These are phyloP conservation scores for Tylopilus sp. DNA, from an alignment of 1,284 basidiomycete species.

Conservation along the genomic window DNA sequence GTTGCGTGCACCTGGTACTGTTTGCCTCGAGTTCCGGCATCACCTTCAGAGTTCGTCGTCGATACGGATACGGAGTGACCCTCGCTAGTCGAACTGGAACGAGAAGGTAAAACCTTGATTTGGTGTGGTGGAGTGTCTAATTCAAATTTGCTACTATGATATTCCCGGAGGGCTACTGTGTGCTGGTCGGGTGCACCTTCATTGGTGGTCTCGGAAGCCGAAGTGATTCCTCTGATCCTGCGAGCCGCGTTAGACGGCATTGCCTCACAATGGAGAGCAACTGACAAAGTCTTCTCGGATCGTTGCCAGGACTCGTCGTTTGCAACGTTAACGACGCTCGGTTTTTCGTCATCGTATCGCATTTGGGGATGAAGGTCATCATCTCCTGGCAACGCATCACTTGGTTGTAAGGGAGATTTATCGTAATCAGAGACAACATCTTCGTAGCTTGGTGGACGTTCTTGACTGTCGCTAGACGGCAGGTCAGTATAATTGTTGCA, in stretches of 20 bases:
- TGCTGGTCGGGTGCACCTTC: neutral
- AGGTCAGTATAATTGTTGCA: neutral
- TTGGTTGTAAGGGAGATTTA: neutral
- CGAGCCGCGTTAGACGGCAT: neutral
- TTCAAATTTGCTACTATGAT: neutral
- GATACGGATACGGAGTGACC: neutral
- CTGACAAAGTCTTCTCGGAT: slow-evolving; percentile 3
- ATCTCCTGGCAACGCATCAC: neutral
- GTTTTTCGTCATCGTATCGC: neutral
- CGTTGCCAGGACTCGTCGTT: neutral
- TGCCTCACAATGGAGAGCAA: neutral
- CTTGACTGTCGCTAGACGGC: neutral
- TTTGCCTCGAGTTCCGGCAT: neutral
- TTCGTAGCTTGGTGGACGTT: slow-evolving; percentile 18
- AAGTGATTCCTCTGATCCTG: neutral
- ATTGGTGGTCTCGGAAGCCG: neutral
- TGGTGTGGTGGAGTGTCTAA: neutral
- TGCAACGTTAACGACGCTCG: neutral
- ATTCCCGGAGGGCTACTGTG: neutral
- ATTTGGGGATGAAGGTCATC: neutral
- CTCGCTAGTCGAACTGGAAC: neutral
- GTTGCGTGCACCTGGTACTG: neutral
- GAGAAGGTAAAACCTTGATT: neutral
- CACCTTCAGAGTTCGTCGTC: neutral
- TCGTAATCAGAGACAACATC: neutral